Evolutionary conservation across 2,329 filamentous ascomycete genomes (phyloP).

Genomic region (Sporothrix globosa): DNA sequence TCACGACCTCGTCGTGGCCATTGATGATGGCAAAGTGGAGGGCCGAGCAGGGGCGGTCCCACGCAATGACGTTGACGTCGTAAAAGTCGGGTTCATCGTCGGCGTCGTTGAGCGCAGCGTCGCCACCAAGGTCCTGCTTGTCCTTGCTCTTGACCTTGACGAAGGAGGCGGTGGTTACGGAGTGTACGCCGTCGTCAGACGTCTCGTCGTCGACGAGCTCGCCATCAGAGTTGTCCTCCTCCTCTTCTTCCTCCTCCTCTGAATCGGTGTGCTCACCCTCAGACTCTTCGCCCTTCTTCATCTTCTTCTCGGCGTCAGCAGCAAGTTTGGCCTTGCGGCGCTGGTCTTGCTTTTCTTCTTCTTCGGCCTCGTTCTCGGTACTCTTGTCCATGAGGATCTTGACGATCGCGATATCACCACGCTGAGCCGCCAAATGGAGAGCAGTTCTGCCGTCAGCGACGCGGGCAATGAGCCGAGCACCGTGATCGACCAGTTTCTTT

Average conservation of each 20-base stretch:
- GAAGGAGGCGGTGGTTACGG: constrained; percentile 71
- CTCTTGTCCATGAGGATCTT: constrained; percentile 74
- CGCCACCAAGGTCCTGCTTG: constrained; percentile 41
- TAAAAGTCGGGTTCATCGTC: constrained; percentile 76
- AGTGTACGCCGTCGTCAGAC: constrained; percentile 56
- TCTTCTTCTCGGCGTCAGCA: constrained; percentile 29
- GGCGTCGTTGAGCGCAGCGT: constrained; percentile 56
- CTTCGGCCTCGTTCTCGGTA: constrained; percentile 70
- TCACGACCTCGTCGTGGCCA: constrained; percentile 70
- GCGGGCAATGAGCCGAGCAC: constrained; percentile 72
- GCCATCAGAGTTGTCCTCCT: constrained; percentile 40
- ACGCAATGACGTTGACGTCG: constrained; percentile 75
- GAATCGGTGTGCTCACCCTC: neutral
- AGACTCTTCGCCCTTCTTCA: constrained; percentile 23
- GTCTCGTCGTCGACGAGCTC: constrained; percentile 54
- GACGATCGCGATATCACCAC: constrained; percentile 70
- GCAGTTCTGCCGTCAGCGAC: constrained; percentile 80
- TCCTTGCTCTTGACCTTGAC: constrained; percentile 62
- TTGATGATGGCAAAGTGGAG: constrained; percentile 78
- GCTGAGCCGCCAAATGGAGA: constrained; percentile 76
- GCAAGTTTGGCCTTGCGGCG: constrained; percentile 45
- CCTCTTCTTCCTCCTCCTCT: constrained; percentile 30
- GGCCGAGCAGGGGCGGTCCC: constrained; percentile 74
- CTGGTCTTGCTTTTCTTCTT: constrained; percentile 61
- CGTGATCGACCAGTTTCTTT: constrained; percentile 69